Base-by-base conservation (phyloP, 140 eudicot genomes). In the Bidens hawaiensis region DNA sequence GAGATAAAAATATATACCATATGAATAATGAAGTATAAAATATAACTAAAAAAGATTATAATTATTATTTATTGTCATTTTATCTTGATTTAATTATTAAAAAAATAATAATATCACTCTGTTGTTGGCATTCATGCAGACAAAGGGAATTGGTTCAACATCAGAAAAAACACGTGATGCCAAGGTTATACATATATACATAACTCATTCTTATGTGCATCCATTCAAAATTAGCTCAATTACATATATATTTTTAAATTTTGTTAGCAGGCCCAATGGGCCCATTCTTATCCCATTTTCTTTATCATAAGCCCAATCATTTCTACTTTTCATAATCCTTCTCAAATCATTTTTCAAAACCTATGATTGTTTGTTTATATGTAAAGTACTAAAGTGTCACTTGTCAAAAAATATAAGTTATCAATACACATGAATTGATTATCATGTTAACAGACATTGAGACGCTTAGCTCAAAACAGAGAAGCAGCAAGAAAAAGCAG, bases 401-500 rank as follows among this genome's bases (percentile, higher is more conserved):
- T n/a, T n/a, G n/a, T n/a, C 19, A 47, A 12, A 5, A 17, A 4
- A 19, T n/a, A 58, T n/a, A 66, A 5, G 41, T 68, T 60, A 49
- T 19, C 68, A 18, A 59, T 18, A 64, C 38, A 8, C 63, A 27
- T 13, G 55, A 16, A 68, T 11, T 73, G 53, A 31, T n/a, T n/a
- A 14, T 25, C 28, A 36, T 70, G 17, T 54, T 72, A 74, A 13
- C 82, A 93, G 99, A 88, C 99, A 67, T 70, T 88, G 78, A 85
- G 96, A 64, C 99, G 99, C 41, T 78, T 93, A 60, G 99, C 99
- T 59, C 99, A 93, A 79, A 93, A 93, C 78, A 79, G 99, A 76
- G 99, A 93, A 93, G 99, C 99, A 59, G 99, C 99, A 27, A 82
- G 76, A 76, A 93, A 93, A 71, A 87, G 99, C 82, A 83, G 99